Percentiles rank a stretch among this genome's conserved stretches.
Conservation (phyloP, 768 basidiomycete genomes). For the Cyclocybe cylindracea region DNA sequence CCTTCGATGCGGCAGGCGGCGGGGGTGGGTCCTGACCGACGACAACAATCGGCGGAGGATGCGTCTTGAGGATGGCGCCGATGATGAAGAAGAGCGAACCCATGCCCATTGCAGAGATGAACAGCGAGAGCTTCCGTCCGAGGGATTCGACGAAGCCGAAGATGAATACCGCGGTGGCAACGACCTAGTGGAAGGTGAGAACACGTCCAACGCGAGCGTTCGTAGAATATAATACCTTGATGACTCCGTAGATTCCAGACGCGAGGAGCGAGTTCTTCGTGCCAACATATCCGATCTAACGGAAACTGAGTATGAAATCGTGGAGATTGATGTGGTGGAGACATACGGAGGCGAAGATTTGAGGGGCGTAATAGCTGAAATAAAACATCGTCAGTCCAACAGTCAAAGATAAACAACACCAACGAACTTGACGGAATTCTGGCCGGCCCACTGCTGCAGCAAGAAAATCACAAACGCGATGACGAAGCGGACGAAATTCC, state of each 20-base stretch:
- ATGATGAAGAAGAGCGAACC: constrained; percentile 83
- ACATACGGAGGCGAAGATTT: constrained; percentile 67
- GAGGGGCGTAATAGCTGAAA: constrained; percentile 67
- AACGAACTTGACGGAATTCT: constrained; percentile 68
- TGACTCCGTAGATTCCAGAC: constrained; percentile 63
- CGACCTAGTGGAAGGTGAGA: too few relatives aligned
- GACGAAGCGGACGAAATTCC: constrained; percentile 79
- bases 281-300: constrained; percentile 65
- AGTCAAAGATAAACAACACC: neutral
- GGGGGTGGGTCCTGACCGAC: constrained; percentile 20
- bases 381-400: neutral
- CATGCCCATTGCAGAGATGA: too few relatives aligned
- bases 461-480: constrained; percentile 82
- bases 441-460: constrained; percentile 83
- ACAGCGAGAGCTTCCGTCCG: constrained; percentile 72
- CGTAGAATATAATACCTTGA: constrained; percentile 1
- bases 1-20: too few relatives aligned
- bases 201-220: too few relatives aligned
- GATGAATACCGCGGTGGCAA: too few relatives aligned
- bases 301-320: too few relatives aligned
- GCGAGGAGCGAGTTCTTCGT: constrained; percentile 65
- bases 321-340: too few relatives aligned
- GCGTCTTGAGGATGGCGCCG: constrained; percentile 83
- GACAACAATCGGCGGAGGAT: constrained; percentile 47
- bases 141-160: constrained; percentile 70